Base-by-base conservation (phyloP, 1,139 yeast genomes). In the Lodderomyces theae region DNA sequence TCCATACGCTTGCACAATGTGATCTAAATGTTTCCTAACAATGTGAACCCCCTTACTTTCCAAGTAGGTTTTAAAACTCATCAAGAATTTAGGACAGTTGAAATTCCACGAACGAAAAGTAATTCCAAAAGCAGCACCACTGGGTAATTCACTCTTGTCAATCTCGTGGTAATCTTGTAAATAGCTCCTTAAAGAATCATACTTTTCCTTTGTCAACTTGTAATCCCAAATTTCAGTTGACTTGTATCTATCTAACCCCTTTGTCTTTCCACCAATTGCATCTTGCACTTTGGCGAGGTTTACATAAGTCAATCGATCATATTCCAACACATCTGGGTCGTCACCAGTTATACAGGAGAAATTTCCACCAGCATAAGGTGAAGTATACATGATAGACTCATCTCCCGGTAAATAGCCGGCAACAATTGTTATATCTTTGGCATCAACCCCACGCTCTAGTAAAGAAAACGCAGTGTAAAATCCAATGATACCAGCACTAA, bases 321-420 rank as follows among this genome's bases (percentile, higher is more conserved):
- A 79, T 10, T 56, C 58, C 40, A 81, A 53, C 1, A 82, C 73
- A 7, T 64, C 71, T 2, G 69, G 65, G 49, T 78, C 83, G 46
- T 72, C 71, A 1, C 80, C 84, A 0, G 86, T 73, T 42, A 82
- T 80, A 53, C 83, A 77, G 3, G 86, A 79, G 53, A 82, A 80
- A 58, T 79, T 78, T 2, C 85, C 87, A n/a, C 87, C 87, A 1
- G 90, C 90, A 74, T 83, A 82, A 1, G 94, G 94, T 1, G 89
- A 82, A 2, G 94, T 81, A 56, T 80, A 86, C 40, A 75, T 68
- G 45, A 76, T 74, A 3, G 86, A 77, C 50, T 77, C 81, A 53
- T 86, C 94, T 4, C 92, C 94, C 2, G 94, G 92, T 38, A 82
- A 57, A 49, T 69, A 74, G 51, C 81, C 77, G 2, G 86, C 90